A percentile compares a stretch with the other conserved stretches of the same genome.
Conservation (phyloP, 2,329 filamentous ascomycete species). For the Ceratocystis albifundus region DNA sequence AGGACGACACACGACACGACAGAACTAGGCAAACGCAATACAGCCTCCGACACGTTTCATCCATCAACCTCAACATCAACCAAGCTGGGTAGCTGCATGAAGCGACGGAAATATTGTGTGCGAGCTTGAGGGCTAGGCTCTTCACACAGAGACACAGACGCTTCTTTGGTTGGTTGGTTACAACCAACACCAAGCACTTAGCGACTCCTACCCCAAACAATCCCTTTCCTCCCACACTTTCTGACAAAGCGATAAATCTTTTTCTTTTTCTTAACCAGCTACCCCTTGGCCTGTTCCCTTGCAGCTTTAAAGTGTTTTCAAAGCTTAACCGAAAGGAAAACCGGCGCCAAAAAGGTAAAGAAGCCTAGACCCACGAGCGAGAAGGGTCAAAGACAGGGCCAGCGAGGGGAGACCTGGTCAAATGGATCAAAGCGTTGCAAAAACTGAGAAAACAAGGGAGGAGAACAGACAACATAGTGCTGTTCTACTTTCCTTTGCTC, state of each 20-base stretch:
- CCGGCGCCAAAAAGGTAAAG: background rate
- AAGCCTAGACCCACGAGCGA: background rate
- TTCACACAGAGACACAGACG: background rate
- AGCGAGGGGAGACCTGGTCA: background rate
- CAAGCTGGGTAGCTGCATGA: background rate
- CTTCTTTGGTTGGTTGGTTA: background rate
- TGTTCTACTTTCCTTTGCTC: no score
- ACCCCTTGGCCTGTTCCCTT: background rate
- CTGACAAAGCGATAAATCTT: background rate
- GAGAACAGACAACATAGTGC: background rate
- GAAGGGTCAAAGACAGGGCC: no score
- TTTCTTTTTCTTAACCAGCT: background rate
- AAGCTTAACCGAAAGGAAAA: slow-evolving; percentile 11
- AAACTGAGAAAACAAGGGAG: background rate
- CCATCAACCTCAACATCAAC: background rate
- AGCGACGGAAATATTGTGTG: background rate
- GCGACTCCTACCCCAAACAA: background rate
- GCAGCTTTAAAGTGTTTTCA: slow-evolving; percentile 8
- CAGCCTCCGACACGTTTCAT: slow-evolving; percentile 9
- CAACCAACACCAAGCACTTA: background rate
- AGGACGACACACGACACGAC: background rate
- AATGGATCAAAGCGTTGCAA: slow-evolving; percentile 5
- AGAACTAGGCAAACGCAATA: background rate
- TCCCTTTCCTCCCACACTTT: background rate
- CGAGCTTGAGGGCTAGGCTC: background rate